Conservation (phyloP, 2,329 filamentous ascomycete species). For the Epichloe bromicola region DNA sequence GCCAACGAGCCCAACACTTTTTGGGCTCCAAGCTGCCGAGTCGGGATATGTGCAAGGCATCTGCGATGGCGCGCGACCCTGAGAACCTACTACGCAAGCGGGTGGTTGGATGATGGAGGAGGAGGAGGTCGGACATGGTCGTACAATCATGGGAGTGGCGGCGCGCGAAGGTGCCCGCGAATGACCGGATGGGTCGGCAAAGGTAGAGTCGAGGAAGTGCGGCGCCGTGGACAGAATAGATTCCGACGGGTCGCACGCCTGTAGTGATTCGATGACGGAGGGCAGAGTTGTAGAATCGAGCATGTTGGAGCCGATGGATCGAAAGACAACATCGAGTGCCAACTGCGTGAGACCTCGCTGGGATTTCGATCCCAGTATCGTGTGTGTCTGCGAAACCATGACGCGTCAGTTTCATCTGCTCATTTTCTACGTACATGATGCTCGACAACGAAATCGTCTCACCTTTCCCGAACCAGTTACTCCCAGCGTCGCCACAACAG, state of each 20-base stretch:
- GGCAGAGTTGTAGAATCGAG: slow-evolving; percentile 47
- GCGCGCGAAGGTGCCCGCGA: slow-evolving; percentile 51
- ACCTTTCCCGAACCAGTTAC: slow-evolving; percentile 97
- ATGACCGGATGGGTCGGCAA: slow-evolving; percentile 47
- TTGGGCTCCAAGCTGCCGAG: slow-evolving; percentile 20
- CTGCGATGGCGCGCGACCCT: slow-evolving; percentile 8
- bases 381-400: slow-evolving; percentile 58
- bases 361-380: slow-evolving; percentile 75
- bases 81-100: slow-evolving; percentile 4
- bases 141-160: slow-evolving; percentile 56
- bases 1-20: slow-evolving; percentile 32
- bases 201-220: slow-evolving; percentile 67
- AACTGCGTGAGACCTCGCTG: slow-evolving; percentile 89
- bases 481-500: slow-evolving; percentile 78
- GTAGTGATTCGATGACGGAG: slow-evolving; percentile 58
- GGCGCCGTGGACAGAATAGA: slow-evolving; percentile 62
- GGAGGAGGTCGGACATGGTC: slow-evolving; percentile 22
- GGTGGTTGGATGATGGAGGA: slow-evolving; percentile 13
- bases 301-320: slow-evolving; percentile 61
- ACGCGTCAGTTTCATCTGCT: too few relatives aligned
- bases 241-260: slow-evolving; percentile 68
- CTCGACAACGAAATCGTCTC: slow-evolving; percentile 2
- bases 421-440: too few relatives aligned
- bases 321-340: slow-evolving; percentile 78
- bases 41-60: slow-evolving; percentile 20